These are phyloP conservation scores for Magnolia officinalis DNA, from an alignment of 164 flowering plant genomes.

Conservation along the genomic window DNA sequence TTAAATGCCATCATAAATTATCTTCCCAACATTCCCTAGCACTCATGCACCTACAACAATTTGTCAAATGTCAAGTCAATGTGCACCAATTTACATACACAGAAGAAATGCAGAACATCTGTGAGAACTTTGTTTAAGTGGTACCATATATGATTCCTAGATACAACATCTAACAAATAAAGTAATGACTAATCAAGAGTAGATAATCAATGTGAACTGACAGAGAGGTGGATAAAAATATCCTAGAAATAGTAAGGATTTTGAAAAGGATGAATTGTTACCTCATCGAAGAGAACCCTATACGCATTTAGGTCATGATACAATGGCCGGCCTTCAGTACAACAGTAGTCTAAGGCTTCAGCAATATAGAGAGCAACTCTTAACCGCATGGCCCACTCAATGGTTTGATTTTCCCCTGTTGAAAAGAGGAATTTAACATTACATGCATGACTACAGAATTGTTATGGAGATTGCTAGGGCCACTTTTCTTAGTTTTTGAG, in stretches of 20 bases:
- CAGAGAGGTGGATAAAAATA: background rate
- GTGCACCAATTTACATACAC: background rate
- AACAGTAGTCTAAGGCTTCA: slow-evolving; percentile 87
- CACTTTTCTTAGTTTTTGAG: background rate
- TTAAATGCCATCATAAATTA: background rate
- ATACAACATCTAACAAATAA: background rate
- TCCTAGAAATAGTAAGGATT: background rate
- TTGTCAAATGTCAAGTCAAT: background rate
- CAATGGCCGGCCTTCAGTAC: slow-evolving; percentile 66
- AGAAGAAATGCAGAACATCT: background rate
- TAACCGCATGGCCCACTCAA: slow-evolving; percentile 96
- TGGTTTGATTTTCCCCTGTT: slow-evolving; percentile 95
- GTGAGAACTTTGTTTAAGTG: background rate
- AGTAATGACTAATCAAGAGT: background rate
- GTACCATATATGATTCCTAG: background rate
- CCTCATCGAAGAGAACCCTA: slow-evolving; percentile 98
- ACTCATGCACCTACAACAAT: background rate
- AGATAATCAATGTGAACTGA: background rate
- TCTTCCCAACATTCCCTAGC: background rate
- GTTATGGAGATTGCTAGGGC: background rate
- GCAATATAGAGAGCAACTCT: slow-evolving; percentile 91
- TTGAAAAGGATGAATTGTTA: slow-evolving; percentile 14
- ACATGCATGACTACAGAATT: background rate
- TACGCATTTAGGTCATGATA: slow-evolving; percentile 97
- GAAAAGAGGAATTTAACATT: background rate